These are phyloP conservation scores for Talaromyces sp. DNA, from an alignment of 2,329 filamentous ascomycete species.

Conservation along the genomic window DNA sequence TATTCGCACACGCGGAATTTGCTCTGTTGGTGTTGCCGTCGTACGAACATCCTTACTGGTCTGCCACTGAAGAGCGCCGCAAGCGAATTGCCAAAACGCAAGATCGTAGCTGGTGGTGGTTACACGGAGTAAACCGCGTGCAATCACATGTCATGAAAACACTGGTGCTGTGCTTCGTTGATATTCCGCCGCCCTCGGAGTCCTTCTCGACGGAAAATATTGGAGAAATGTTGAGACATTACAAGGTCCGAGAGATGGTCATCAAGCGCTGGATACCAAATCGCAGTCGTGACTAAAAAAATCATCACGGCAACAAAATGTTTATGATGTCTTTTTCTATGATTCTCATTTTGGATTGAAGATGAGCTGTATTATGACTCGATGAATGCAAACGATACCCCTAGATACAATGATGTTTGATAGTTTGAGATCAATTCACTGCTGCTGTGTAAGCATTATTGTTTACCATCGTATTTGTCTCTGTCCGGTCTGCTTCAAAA, in stretches of 20 bases:
- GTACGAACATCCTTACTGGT: slow-evolving; percentile 70
- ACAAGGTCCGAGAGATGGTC: slow-evolving; percentile 73
- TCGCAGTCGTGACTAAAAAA: slow-evolving; percentile 57
- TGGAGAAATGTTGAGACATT: slow-evolving; percentile 58
- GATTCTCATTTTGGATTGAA: not conserved
- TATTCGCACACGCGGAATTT: slow-evolving; percentile 93
- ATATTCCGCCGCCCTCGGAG: slow-evolving; percentile 66
- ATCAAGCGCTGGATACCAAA: slow-evolving; percentile 81
- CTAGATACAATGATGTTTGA: not conserved
- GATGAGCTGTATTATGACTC: slow-evolving; percentile 5
- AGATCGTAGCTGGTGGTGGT: slow-evolving; percentile 43
- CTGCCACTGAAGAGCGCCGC: slow-evolving; percentile 41
- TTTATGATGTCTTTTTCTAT: not conserved
- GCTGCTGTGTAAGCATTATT: not conserved
- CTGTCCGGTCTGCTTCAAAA: not conserved
- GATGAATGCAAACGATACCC: slow-evolving; percentile 11
- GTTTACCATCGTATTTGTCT: not conserved
- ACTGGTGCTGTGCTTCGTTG: slow-evolving; percentile 82
- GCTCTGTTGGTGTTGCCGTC: slow-evolving; percentile 78
- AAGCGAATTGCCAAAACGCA: slow-evolving; percentile 45
- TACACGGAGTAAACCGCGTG: slow-evolving; percentile 85
- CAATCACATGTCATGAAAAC: slow-evolving; percentile 87
- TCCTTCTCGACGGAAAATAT: slow-evolving; percentile 48
- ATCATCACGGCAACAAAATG: no score
- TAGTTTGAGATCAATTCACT: not conserved